Evolutionary conservation across 108 stramenopile genomes (phyloP), one percentile per base, ranked within the genome.

Genomic region (Cyclotella distinguenda): DNA sequence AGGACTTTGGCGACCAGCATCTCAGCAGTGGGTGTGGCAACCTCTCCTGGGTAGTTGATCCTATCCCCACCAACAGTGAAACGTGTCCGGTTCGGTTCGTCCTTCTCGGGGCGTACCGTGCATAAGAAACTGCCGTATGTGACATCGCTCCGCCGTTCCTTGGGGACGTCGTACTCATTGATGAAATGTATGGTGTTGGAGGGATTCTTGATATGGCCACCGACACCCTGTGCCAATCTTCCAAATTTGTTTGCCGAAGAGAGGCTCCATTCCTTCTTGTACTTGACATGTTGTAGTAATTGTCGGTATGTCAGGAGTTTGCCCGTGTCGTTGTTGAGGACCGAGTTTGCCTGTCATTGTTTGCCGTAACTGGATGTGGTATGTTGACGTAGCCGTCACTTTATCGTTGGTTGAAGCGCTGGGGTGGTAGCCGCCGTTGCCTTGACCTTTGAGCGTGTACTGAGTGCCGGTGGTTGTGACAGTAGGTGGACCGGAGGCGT

Each of bases 161-260:
- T 28, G 3, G 59, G 58, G 4, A 70, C 33, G 4, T 70, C 46
- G 7, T 48, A 3, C 34, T 60, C 22, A 18, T 6, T 5, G 11
- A 80, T 76, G 55, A 80, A 83, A 4, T 49, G 1, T 28, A 80
- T 64, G 23, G 74, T 78, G 64, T 82, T 68, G 66, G 72, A 60
- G 25, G 27, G 19, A 28, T 45, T 62, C 32, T 62, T 45, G 23
- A 43, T 62, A 0, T 45, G 1, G 9, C 44, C 44, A 2, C 43
- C 51, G 19, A 64, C 31, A 15, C 66, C 58, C 2, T 64, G 45
- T 23, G 58, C 49, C 4, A 52, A 38, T 21, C 61, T 26, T 6
- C 64, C 61, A 33, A 67, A 69, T 47, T 70, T 55, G 19, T 74
- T 58, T 5, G 57, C 57, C 1, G 43, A 1, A 15, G 64, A 53